phyloP scores from a whole-genome alignment of 495 filamentous ascomycete species.

The Glonium stellatum region DNA sequence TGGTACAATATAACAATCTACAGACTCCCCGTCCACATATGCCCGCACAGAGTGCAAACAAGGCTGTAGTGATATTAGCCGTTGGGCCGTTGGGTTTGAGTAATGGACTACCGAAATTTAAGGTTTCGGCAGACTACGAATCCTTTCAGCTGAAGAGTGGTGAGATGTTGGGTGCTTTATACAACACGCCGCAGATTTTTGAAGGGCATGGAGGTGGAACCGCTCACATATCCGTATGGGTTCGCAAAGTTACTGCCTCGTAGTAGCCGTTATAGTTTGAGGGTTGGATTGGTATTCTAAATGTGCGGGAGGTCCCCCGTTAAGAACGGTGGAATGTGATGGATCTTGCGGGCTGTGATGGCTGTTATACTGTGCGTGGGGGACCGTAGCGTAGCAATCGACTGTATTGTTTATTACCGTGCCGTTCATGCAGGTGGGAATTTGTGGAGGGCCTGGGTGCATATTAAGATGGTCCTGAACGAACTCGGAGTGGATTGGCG shows the following conservation, averaged over 20 bases:
- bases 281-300: too few relatives aligned
- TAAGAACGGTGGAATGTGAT: background rate
- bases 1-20: background rate
- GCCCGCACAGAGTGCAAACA: background rate
- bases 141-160: background rate
- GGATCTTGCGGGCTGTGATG: background rate
- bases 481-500: background rate
- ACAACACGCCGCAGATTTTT: background rate
- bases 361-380: background rate
- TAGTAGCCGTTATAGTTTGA: background rate
- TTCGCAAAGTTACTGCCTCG: background rate
- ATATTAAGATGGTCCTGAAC: background rate
- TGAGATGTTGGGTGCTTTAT: background rate
- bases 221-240: background rate
- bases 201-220: background rate
- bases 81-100: background rate
- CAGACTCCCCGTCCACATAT: background rate
- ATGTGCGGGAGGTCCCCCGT: background rate
- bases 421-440: background rate
- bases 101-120: background rate
- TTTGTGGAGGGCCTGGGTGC: too few relatives aligned
- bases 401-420: background rate
- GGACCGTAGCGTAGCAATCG: background rate
- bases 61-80: background rate
- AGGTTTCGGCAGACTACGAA: background rate